Evolutionary conservation across 1,139 yeast species (phyloP), one percentile per base, ranked within the genome.

Genomic region (Yamadazyma diospyri): DNA sequence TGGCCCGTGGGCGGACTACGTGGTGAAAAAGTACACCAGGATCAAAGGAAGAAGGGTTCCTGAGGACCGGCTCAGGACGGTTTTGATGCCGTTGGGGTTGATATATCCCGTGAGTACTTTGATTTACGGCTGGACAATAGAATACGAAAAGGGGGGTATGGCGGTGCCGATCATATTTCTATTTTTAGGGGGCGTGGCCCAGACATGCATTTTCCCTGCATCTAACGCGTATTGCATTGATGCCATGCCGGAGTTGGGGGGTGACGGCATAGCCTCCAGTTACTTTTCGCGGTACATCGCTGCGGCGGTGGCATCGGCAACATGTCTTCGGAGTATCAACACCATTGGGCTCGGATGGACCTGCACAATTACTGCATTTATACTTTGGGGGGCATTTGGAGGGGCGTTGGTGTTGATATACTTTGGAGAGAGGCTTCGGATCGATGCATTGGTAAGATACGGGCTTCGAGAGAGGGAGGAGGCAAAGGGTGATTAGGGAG

Each of bases 221-320:
- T 47, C 69, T 16, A 75, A 75, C 43, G 64, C 78, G 6, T 75
- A 75, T 44, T 72, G 79, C 50, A 74, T 73, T 10, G 81, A 75
- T 46, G 66, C 72, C 2, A 60, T 74, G 65, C 78, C 79, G 2
- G 63, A 68, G 29, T 46, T 73, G 25, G 64, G 64, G 20, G 76
- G 79, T 13, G 78, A 71, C 44, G 78, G 74, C 1, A 66, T 75
- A 27, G 76, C 70, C 0, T 66, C 73, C 11, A 74, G 74, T 43
- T 75, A 75, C 38, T 63, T 70, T 34, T 53, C 69, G 1, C 50
- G 81, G 34, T 74, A 67, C 42, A 38, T 71, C 2, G 69, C 73
- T 4, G 75, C 73, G 11, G 77, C 76, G 1, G 51, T 74, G 9
- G 72, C 73, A 0, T 61, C 74, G 6, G 77, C 72, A 4, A 59